Evolutionary conservation across 768 basidiomycete genomes (phyloP).

Genomic region (Boletus reticulatus): DNA sequence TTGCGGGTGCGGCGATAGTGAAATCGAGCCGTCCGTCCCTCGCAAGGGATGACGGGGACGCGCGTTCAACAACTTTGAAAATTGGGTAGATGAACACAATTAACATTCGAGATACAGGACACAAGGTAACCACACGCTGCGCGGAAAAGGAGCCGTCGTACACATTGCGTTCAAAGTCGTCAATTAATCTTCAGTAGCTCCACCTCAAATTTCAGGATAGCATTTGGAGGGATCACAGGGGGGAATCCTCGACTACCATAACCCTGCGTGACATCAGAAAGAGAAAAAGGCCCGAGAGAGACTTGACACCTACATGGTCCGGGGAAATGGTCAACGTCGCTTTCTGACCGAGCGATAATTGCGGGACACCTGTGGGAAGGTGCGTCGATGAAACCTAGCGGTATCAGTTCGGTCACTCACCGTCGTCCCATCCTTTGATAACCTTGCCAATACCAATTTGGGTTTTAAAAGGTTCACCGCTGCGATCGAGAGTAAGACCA

Average conservation of each 20-base stretch:
- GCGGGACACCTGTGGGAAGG: slow-evolving; percentile 56
- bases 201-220: slow-evolving; percentile 78
- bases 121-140: slow-evolving; percentile 21
- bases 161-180: slow-evolving; percentile 17
- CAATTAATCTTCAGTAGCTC: slow-evolving; percentile 73
- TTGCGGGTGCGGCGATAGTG: no score
- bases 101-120: slow-evolving; percentile 23
- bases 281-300: neutral
- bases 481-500: slow-evolving; percentile 27
- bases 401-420: slow-evolving; percentile 36
- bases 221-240: slow-evolving; percentile 74
- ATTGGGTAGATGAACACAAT: slow-evolving; percentile 15
- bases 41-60: neutral
- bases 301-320: slow-evolving; percentile 64
- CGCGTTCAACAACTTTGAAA: neutral
- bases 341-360: slow-evolving; percentile 76
- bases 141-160: slow-evolving; percentile 18
- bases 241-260: slow-evolving; percentile 76
- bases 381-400: neutral
- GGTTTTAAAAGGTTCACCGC: slow-evolving; percentile 60
- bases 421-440: slow-evolving; percentile 91
- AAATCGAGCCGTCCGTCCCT: neutral
- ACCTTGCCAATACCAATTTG: slow-evolving; percentile 79
- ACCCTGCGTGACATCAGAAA: slow-evolving; percentile 41
- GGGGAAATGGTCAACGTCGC: slow-evolving; percentile 63